phyloP scores from a whole-genome alignment of 2,329 filamentous ascomycete species.

The Colletotrichum coccodes region DNA sequence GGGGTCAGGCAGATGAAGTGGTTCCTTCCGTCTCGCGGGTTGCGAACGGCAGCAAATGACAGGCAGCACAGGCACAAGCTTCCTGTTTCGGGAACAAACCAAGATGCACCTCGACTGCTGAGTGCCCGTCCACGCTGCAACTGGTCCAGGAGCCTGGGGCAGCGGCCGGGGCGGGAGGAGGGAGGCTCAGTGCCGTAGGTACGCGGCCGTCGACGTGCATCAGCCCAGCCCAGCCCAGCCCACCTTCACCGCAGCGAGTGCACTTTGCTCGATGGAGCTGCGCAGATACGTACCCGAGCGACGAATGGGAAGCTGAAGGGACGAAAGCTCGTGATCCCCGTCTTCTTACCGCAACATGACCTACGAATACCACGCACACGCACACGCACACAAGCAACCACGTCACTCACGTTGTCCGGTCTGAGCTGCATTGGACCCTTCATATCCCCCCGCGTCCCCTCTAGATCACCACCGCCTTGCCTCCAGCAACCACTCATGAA shows the following conservation, averaged over 20 bases:
- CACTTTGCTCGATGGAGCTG: not conserved
- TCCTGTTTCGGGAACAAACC: slow-evolving; percentile 24
- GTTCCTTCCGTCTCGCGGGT: not conserved
- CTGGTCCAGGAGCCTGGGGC: slow-evolving; percentile 20
- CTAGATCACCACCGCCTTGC: not conserved
- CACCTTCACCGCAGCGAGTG: not conserved
- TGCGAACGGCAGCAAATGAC: slow-evolving; percentile 22
- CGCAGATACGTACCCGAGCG: not conserved
- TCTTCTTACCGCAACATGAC: not conserved
- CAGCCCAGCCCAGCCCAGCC: not conserved
- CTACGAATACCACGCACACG: not conserved
- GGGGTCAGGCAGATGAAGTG: slow-evolving; percentile 5
- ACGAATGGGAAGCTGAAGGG: not conserved
- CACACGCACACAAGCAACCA: not conserved
- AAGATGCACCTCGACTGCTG: slow-evolving; percentile 1
- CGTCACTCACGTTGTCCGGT: not conserved
- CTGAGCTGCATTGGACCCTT: not conserved
- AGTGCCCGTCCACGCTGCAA: not conserved
- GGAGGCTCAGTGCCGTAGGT: slow-evolving; percentile 28
- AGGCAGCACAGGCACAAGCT: slow-evolving; percentile 21
- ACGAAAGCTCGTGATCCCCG: slow-evolving; percentile 4
- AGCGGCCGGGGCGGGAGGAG: slow-evolving; percentile 4
- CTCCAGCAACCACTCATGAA: not conserved
- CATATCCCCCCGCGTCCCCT: not conserved
- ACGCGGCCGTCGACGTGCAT: slow-evolving; percentile 28